Percentiles rank a stretch among this genome's conserved stretches.
phyloP scores from a whole-genome alignment of 108 stramenopile species.

The Schizochytrium sp. region DNA sequence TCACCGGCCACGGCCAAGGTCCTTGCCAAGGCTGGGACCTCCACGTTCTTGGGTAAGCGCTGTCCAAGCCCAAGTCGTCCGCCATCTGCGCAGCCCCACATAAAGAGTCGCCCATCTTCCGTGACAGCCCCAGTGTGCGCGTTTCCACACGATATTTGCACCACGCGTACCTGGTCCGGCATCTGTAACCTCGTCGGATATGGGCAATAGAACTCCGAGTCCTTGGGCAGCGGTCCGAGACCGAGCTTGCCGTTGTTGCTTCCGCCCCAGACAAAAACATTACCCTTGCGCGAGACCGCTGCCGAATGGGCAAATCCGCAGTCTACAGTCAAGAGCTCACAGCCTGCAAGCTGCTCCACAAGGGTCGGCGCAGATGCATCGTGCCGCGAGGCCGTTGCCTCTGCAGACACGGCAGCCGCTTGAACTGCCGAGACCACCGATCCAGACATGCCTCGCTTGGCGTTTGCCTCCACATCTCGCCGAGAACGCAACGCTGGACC shows the following conservation, averaged over 20 bases:
- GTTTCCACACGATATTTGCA: constrained; percentile 52
- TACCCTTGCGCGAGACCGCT: constrained; percentile 27
- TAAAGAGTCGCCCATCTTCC: constrained; percentile 45
- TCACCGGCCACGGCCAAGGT: background rate
- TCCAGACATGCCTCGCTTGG: background rate
- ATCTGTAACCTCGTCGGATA: constrained; percentile 26
- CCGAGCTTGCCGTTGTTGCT: constrained; percentile 51
- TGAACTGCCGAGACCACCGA: background rate
- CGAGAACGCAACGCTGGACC: background rate
- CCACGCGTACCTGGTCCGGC: constrained; percentile 2
- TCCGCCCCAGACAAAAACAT: constrained; percentile 57
- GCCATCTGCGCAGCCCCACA: constrained; percentile 63
- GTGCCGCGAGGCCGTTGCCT: constrained; percentile 23
- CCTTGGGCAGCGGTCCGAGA: constrained; percentile 28
- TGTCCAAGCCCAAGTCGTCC: constrained; percentile 53
- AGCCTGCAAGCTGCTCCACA: constrained; percentile 34
- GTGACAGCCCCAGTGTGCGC: constrained; percentile 55
- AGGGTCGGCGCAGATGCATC: constrained; percentile 34
- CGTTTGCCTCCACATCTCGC: background rate
- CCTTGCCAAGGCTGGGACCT: constrained; percentile 40
- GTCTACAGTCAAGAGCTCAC: constrained; percentile 12
- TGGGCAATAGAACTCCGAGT: constrained; percentile 36
- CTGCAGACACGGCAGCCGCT: background rate
- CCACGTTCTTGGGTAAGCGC: constrained; percentile 13
- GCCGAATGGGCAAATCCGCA: constrained; percentile 40